phyloP scores from a whole-genome alignment of 257 asterid genomes.

The Solanum lycopersicoides region DNA sequence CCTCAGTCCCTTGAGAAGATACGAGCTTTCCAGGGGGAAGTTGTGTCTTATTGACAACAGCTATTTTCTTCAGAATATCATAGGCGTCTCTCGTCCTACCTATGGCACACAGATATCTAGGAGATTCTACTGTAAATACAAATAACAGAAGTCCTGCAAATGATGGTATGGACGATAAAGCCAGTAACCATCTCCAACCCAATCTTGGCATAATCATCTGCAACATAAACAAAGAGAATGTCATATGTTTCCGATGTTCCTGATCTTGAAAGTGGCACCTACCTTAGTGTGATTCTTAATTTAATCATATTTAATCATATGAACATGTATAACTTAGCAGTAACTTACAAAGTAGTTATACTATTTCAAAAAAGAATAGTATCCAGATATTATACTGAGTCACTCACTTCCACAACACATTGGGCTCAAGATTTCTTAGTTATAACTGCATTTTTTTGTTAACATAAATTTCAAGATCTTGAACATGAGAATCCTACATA shows the following conservation, averaged over 20 bases:
- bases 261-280: background rate
- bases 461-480: background rate
- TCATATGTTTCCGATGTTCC: background rate
- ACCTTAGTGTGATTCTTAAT: background rate
- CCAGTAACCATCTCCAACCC: constrained; percentile 86
- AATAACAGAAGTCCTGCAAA: constrained; percentile 42
- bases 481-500: background rate
- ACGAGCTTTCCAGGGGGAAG: constrained; percentile 56
- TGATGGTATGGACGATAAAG: constrained; percentile 55
- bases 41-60: constrained; percentile 29
- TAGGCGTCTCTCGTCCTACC: constrained; percentile 39
- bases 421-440: background rate
- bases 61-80: constrained; percentile 32
- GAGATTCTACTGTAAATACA: constrained; percentile 51
- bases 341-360: background rate
- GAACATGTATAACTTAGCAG: background rate
- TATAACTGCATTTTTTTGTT: background rate
- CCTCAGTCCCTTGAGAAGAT: constrained; percentile 10
- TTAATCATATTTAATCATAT: background rate
- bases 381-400: background rate
- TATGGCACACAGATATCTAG: constrained; percentile 41
- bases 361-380: background rate
- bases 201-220: constrained; percentile 40
- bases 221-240: background rate
- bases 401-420: background rate